These are phyloP conservation scores for Polyporus arcularius DNA, from an alignment of 768 basidiomycete species.

Conservation along the genomic window DNA sequence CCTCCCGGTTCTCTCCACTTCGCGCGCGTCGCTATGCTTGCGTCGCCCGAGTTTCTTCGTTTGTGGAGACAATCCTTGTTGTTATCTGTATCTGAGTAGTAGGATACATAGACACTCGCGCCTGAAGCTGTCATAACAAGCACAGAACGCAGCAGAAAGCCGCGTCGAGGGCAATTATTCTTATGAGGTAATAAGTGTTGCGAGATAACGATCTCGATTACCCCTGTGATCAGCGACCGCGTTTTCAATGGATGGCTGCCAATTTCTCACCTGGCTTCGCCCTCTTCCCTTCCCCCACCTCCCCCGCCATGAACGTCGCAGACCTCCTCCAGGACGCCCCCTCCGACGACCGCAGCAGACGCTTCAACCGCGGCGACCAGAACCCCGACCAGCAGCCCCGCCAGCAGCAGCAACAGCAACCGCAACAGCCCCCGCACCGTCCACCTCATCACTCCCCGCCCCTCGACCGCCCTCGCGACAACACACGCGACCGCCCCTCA, in stretches of 20 bases:
- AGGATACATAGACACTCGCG: not conserved
- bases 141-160: not conserved
- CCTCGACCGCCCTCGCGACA: conserved; percentile 24
- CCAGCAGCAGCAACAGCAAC: conserved; percentile 29
- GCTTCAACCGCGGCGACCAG: conserved; percentile 37
- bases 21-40: too few relatives aligned
- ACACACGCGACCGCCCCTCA: conserved; percentile 24
- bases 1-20: not conserved
- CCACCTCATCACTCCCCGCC: conserved; percentile 31
- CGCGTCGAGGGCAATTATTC: not conserved
- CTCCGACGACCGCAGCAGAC: conserved; percentile 48
- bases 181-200: conserved; percentile 21
- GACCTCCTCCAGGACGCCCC: conserved; percentile 71
- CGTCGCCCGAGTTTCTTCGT: too few relatives aligned
- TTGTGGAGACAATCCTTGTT: too few relatives aligned
- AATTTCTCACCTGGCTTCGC: conserved; percentile 27
- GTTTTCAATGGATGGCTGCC: conserved; percentile 25
- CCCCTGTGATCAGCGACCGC: conserved; percentile 34
- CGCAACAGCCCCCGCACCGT: conserved; percentile 30
- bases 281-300: conserved; percentile 23
- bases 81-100: not conserved
- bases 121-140: not conserved
- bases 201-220: conserved; percentile 35
- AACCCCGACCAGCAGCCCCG: conserved; percentile 25
- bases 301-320: conserved; percentile 63